Percentiles rank a stretch among this genome's conserved stretches.
phyloP scores from a whole-genome alignment of 768 basidiomycete species.

The Tricholoma matsutake region DNA sequence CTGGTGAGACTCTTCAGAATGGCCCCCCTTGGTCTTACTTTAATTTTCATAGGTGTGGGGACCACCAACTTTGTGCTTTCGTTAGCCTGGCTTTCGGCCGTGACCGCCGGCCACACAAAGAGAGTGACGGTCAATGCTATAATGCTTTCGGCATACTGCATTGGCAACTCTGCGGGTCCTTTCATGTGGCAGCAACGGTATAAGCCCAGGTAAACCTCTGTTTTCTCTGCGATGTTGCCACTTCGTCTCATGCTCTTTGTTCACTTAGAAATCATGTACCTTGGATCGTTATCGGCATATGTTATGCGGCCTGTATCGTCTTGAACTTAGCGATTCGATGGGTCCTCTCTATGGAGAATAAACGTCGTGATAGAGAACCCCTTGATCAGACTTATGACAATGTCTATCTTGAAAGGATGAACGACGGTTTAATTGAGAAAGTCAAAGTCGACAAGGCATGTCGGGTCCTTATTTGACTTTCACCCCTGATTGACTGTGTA shows the following conservation, averaged over 20 bases:
- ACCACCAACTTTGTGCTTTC: slow-evolving; percentile 50
- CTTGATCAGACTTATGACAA: slow-evolving; percentile 54
- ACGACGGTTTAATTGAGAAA: slow-evolving; percentile 50
- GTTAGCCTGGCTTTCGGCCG: slow-evolving; percentile 60
- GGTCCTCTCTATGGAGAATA: slow-evolving; percentile 59
- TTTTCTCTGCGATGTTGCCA: neutral
- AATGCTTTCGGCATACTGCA: slow-evolving; percentile 65
- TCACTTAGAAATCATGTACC: slow-evolving; percentile 60
- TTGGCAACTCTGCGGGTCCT: slow-evolving; percentile 65
- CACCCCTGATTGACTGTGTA: slow-evolving; percentile 2
- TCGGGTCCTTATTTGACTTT: neutral
- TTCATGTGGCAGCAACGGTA: slow-evolving; percentile 77
- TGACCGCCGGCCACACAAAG: slow-evolving; percentile 74
- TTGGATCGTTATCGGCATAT: slow-evolving; percentile 73
- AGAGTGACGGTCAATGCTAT: slow-evolving; percentile 69
- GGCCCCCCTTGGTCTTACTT: neutral
- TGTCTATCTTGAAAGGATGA: slow-evolving; percentile 54
- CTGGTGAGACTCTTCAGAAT: slow-evolving; percentile 32
- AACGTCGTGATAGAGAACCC: slow-evolving; percentile 55
- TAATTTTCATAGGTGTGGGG: slow-evolving; percentile 14
- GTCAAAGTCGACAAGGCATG: slow-evolving; percentile 67
- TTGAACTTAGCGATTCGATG: slow-evolving; percentile 47
- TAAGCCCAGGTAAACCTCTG: slow-evolving; percentile 49
- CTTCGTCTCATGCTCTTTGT: neutral
- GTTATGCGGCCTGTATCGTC: slow-evolving; percentile 52